These are phyloP conservation scores for Phytophthora tentaculata DNA, from an alignment of 352 stramenopile species.

Conservation along the genomic window DNA sequence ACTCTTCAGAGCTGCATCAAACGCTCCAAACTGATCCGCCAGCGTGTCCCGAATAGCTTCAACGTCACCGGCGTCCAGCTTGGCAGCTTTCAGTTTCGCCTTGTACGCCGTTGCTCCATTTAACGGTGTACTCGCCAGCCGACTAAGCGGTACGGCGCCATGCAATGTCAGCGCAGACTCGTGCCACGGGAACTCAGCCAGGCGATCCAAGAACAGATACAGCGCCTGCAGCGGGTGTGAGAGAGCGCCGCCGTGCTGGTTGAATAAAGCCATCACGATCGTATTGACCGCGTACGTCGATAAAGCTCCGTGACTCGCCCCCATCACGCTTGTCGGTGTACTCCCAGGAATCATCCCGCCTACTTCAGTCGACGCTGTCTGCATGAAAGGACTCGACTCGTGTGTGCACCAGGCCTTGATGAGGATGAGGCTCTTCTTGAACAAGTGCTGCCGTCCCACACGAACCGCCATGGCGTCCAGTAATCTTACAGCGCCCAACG, in stretches of 20 bases:
- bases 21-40: slow-evolving; percentile 62
- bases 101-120: slow-evolving; percentile 28
- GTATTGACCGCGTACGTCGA: slow-evolving; percentile 91
- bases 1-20: slow-evolving; percentile 46
- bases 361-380: slow-evolving; percentile 33
- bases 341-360: slow-evolving; percentile 22
- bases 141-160: slow-evolving; percentile 64
- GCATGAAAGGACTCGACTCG: slow-evolving; percentile 74
- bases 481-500: slow-evolving; percentile 79
- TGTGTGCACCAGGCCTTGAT: slow-evolving; percentile 92
- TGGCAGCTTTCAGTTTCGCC: slow-evolving; percentile 22
- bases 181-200: slow-evolving; percentile 89
- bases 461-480: slow-evolving; percentile 85
- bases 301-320: slow-evolving; percentile 76
- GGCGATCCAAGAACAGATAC: slow-evolving; percentile 84
- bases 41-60: slow-evolving; percentile 54
- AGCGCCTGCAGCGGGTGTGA: slow-evolving; percentile 84
- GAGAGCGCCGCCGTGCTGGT: slow-evolving; percentile 74
- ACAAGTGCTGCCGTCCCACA: slow-evolving; percentile 79
- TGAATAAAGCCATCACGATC: slow-evolving; percentile 91
- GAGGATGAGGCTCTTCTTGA: slow-evolving; percentile 90
- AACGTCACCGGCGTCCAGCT: slow-evolving; percentile 54
- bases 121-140: slow-evolving; percentile 52
- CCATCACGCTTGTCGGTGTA: slow-evolving; percentile 66
- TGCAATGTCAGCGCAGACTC: slow-evolving; percentile 82